These are phyloP conservation scores for Salvia rosmarinus DNA, from an alignment of 257 asterid species.

Conservation along the genomic window DNA sequence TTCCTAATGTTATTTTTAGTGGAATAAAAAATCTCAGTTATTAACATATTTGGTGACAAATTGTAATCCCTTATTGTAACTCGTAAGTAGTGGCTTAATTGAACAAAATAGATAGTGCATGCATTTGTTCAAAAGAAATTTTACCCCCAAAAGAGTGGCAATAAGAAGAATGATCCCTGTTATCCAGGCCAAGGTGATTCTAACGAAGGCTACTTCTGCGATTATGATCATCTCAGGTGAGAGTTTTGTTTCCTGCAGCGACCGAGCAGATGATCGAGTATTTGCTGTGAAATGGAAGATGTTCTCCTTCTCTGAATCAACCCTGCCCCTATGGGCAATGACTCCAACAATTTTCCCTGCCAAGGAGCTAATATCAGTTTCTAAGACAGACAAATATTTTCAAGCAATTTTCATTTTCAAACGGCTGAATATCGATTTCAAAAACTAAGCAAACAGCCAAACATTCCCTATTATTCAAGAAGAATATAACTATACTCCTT, in stretches of 20 bases:
- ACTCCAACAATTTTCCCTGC: conserved; percentile 90
- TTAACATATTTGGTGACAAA: not conserved
- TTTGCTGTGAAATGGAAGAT: conserved; percentile 50
- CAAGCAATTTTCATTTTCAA: conserved; percentile 12
- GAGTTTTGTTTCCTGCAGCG: conserved; percentile 55
- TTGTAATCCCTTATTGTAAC: not conserved
- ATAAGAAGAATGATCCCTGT: conserved; percentile 86
- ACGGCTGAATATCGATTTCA: conserved; percentile 11
- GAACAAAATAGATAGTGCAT: conserved; percentile 9
- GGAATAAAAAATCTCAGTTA: conserved; percentile 1
- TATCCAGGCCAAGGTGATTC: conserved; percentile 81
- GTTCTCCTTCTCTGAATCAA: conserved; percentile 45
- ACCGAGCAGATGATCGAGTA: conserved; percentile 71
- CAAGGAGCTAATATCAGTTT: conserved; percentile 28
- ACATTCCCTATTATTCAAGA: conserved; percentile 2
- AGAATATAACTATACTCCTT: conserved; percentile 4
- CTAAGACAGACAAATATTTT: conserved; percentile 8
- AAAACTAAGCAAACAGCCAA: too few species aligned
- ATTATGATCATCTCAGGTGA: conserved; percentile 36
- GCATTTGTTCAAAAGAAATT: conserved; percentile 18
- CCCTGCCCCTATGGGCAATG: conserved; percentile 49
- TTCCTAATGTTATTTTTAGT: not conserved
- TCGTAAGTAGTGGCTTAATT: conserved; percentile 16
- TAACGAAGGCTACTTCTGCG: conserved; percentile 62
- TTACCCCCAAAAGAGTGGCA: conserved; percentile 88